A percentile compares a stretch with the other conserved stretches of the same genome.
Evolutionary conservation across 768 basidiomycete species (phyloP).

Genomic region (Termitomyces sp.): DNA sequence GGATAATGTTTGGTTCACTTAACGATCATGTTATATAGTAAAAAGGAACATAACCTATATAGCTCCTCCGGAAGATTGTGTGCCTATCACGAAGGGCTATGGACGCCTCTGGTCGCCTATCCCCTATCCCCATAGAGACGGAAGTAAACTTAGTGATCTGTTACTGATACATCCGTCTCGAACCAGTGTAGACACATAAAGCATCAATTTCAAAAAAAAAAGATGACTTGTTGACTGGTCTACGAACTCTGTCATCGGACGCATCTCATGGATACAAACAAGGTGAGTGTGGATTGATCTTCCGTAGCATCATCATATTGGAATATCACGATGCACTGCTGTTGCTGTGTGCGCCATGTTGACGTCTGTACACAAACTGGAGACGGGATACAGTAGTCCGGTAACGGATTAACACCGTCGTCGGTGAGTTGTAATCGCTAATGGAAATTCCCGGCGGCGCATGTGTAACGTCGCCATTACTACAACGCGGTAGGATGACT

Average conservation of each 20-base stretch:
- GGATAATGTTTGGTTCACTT: slow-evolving; percentile 4
- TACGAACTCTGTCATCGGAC: slow-evolving; percentile 5
- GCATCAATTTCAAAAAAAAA: slow-evolving; percentile 3
- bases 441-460: slow-evolving; percentile 12
- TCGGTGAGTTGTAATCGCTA: slow-evolving; percentile 1
- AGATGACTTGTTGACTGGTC: background rate
- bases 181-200: slow-evolving; percentile 9
- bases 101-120: slow-evolving; percentile 11
- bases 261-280: background rate
- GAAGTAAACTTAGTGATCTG: slow-evolving; percentile 9
- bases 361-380: background rate
- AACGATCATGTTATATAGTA: slow-evolving; percentile 17
- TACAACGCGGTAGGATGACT: slow-evolving; percentile 1
- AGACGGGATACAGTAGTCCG: background rate
- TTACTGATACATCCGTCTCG: slow-evolving; percentile 10
- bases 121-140: slow-evolving; percentile 13
- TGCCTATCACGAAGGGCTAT: slow-evolving; percentile 17
- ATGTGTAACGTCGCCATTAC: slow-evolving; percentile 1
- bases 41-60: slow-evolving; percentile 14
- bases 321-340: background rate
- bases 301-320: slow-evolving; percentile 1
- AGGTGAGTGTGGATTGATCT: background rate
- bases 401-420: slow-evolving; percentile 3
- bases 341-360: background rate
- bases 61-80: slow-evolving; percentile 15